phyloP scores from a whole-genome alignment of 176 grass and related monocot species.

The Alopecurus myosuroides region DNA sequence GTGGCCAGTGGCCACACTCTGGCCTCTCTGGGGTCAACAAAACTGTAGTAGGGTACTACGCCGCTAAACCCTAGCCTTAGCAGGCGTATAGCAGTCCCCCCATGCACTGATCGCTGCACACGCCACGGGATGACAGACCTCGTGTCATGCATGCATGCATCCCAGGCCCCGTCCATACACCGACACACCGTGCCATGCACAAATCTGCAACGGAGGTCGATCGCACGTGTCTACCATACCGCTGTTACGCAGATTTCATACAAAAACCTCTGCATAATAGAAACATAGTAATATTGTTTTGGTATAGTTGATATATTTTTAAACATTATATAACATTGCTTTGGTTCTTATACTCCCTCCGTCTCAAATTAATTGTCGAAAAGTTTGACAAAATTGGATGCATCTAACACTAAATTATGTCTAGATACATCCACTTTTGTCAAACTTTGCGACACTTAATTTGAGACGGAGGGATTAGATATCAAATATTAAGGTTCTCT shows the following conservation, averaged over 20 bases:
- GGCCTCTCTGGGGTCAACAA: not conserved
- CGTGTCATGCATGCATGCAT: not conserved
- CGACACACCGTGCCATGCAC: not conserved
- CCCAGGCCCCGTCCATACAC: not conserved
- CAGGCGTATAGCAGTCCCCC: not conserved
- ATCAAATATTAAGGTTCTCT: no score
- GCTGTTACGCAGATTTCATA: not conserved
- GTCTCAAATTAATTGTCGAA: no score
- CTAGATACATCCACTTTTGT: no score
- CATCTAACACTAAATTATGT: no score
- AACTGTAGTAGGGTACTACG: not conserved
- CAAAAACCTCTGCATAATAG: not conserved
- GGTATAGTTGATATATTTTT: no score
- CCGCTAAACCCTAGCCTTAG: not conserved
- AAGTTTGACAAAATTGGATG: no score
- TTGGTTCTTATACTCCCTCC: no score
- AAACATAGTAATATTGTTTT: no score
- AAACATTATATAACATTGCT: no score
- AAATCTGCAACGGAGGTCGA: not conserved
- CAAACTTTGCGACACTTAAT: no score
- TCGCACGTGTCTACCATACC: not conserved
- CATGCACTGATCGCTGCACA: not conserved
- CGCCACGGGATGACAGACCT: not conserved
- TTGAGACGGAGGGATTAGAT: no score
- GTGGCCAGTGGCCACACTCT: not conserved